phyloP scores from a whole-genome alignment of 805 yeast species.

The Priceomyces carsonii region DNA sequence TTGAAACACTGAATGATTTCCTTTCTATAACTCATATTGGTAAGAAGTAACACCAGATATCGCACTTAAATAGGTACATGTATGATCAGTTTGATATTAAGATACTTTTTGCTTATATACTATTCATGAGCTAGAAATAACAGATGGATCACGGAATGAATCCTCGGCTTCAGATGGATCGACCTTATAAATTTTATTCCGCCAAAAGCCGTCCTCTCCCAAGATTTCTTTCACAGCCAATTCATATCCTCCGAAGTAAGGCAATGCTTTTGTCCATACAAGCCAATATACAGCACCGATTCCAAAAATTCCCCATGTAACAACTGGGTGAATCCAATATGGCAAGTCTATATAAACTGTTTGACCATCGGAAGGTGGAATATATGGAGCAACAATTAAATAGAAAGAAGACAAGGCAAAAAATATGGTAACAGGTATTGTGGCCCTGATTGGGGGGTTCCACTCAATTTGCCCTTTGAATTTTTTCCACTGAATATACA shows the following conservation, averaged over 20 bases:
- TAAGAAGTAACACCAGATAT: too few species aligned
- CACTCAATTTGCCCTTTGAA: slow-evolving; percentile 54
- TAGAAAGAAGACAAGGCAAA: slow-evolving; percentile 67
- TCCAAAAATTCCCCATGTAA: slow-evolving; percentile 74
- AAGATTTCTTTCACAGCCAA: slow-evolving; percentile 54
- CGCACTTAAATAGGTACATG: too few species aligned
- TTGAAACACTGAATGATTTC: too few species aligned
- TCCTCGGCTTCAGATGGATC: too few species aligned
- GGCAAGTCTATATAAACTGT: slow-evolving; percentile 70
- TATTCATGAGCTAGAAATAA: too few species aligned
- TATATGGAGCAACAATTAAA: slow-evolving; percentile 73
- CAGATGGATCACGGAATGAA: too few species aligned
- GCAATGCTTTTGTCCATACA: slow-evolving; percentile 60
- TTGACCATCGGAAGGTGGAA: slow-evolving; percentile 70
- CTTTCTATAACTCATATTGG: too few species aligned
- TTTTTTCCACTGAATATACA: slow-evolving; percentile 56
- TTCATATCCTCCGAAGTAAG: slow-evolving; percentile 52
- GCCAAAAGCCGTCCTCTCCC: slow-evolving; percentile 74
- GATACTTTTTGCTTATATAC: too few species aligned
- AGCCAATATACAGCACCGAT: slow-evolving; percentile 69
- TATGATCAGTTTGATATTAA: too few species aligned
- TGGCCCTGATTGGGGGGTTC: slow-evolving; percentile 72
- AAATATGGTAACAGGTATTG: slow-evolving; percentile 61
- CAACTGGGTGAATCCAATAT: slow-evolving; percentile 78
- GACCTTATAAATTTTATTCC: slow-evolving; percentile 53